phyloP scores from a whole-genome alignment of 345 rosid species.

The Ceriops tagal region DNA sequence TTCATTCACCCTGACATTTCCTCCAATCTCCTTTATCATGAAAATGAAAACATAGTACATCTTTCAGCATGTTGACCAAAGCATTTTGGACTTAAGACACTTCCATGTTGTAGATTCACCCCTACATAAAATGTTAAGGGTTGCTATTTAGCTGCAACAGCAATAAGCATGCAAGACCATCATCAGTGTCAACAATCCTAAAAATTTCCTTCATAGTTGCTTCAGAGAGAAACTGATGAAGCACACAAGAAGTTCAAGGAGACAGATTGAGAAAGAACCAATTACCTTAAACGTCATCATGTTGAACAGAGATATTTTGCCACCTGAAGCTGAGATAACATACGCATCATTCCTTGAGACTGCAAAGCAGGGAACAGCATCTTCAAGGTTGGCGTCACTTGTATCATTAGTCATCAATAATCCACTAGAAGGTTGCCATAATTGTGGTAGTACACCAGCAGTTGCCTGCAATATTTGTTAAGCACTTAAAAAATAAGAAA shows the following conservation, averaged over 20 bases:
- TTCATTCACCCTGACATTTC: not conserved
- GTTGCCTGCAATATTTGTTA: constrained; percentile 49
- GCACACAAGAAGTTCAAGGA: not conserved
- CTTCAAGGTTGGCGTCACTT: constrained; percentile 54
- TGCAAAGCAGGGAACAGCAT: constrained; percentile 77
- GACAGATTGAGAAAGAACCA: not conserved
- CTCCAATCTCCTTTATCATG: no score
- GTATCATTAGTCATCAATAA: constrained; percentile 70
- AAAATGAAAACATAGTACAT: no score
- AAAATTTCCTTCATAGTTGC: not conserved
- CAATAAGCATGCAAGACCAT: no score
- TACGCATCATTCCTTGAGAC: constrained; percentile 88
- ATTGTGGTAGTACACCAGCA: constrained; percentile 52
- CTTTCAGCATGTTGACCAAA: no score
- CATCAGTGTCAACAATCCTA: no score
- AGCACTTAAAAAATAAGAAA: not conserved
- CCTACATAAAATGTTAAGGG: no score
- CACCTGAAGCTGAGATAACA: constrained; percentile 88
- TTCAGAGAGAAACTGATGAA: not conserved
- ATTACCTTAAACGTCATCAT: constrained; percentile 84
- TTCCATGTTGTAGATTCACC: no score
- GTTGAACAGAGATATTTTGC: constrained; percentile 79
- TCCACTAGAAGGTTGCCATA: constrained; percentile 83
- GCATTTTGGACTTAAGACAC: no score
- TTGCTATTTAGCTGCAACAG: no score